Percentiles rank a stretch among this genome's conserved stretches.
Evolutionary conservation across 2,329 filamentous ascomycete species (phyloP).

Genomic region (Aspergillus hortae): DNA sequence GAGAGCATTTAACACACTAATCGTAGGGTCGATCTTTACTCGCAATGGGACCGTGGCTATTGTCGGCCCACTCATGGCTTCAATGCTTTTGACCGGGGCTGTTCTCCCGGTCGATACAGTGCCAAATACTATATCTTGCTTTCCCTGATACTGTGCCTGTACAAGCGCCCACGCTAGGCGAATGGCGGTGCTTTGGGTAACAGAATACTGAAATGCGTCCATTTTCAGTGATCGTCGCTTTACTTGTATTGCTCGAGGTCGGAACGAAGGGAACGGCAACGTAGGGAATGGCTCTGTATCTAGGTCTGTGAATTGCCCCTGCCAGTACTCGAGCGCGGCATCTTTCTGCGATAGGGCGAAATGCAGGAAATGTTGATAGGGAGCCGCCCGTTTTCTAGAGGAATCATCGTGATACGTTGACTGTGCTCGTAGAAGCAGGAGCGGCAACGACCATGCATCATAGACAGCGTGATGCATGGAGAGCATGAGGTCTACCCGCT

Average conservation of each 20-base stretch:
- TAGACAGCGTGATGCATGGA: conserved; percentile 44
- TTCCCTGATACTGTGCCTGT: conserved; percentile 2
- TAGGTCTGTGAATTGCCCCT: neutral
- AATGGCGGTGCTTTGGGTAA: neutral
- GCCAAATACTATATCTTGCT: conserved; percentile 7
- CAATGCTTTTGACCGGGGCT: conserved; percentile 1
- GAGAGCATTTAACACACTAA: conserved; percentile 46
- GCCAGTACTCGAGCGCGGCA: conserved; percentile 3
- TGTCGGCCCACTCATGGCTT: conserved; percentile 5
- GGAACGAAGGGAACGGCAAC: neutral
- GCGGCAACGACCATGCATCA: conserved; percentile 31
- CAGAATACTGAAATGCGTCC: neutral
- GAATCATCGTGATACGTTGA: conserved; percentile 1
- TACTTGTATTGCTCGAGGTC: neutral
- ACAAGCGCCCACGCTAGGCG: conserved; percentile 6
- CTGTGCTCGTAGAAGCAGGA: conserved; percentile 1
- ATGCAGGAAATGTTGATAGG: conserved; percentile 13
- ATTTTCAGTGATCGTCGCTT: neutral
- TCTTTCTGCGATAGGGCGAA: conserved; percentile 2
- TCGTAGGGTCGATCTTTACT: conserved; percentile 2
- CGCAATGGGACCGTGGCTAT: conserved; percentile 8
- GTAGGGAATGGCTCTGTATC: conserved; percentile 2
- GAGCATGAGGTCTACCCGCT: conserved; percentile 12
- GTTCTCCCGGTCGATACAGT: conserved; percentile 2
- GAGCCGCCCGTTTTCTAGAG: neutral